Conservation (phyloP, 2,329 filamentous ascomycete species). For the Tolypocladium tropicale region DNA sequence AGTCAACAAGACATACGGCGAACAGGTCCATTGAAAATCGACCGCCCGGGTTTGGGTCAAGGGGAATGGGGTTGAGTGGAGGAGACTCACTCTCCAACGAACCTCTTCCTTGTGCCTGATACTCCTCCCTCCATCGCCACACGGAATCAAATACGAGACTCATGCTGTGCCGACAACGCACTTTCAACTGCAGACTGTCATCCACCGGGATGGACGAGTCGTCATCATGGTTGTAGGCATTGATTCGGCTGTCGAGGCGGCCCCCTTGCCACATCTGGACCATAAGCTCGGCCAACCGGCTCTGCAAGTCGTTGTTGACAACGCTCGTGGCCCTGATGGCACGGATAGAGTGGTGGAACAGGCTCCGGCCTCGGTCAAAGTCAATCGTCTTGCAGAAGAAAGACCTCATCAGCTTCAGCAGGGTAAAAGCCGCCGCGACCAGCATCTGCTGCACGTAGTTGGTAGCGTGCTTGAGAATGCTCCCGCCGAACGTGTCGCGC, state of each 20-base stretch:
- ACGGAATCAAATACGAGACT: conserved; percentile 77
- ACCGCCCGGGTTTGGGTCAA: neutral
- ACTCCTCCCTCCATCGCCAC: conserved; percentile 78
- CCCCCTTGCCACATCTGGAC: conserved; percentile 76
- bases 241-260: conserved; percentile 38
- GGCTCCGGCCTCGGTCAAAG: conserved; percentile 52
- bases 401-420: conserved; percentile 70
- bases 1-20: neutral
- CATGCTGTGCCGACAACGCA: conserved; percentile 78
- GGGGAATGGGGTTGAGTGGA: neutral
- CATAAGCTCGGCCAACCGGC: conserved; percentile 73
- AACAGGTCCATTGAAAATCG: neutral
- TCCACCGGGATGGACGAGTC: conserved; percentile 44
- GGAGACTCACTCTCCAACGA: conserved; percentile 55
- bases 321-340: conserved; percentile 65
- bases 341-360: conserved; percentile 62
- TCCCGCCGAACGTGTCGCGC: conserved; percentile 34
- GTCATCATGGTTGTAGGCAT: conserved; percentile 38
- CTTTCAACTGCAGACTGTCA: conserved; percentile 66
- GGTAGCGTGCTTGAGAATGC: conserved; percentile 54
- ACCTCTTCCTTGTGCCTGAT: conserved; percentile 59
- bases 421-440: conserved; percentile 66
- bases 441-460: conserved; percentile 82
- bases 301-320: conserved; percentile 67
- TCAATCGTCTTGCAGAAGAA: conserved; percentile 67